Conservation (phyloP, 2,329 filamentous ascomycete genomes). For the Grosmannia clavigera region DNA sequence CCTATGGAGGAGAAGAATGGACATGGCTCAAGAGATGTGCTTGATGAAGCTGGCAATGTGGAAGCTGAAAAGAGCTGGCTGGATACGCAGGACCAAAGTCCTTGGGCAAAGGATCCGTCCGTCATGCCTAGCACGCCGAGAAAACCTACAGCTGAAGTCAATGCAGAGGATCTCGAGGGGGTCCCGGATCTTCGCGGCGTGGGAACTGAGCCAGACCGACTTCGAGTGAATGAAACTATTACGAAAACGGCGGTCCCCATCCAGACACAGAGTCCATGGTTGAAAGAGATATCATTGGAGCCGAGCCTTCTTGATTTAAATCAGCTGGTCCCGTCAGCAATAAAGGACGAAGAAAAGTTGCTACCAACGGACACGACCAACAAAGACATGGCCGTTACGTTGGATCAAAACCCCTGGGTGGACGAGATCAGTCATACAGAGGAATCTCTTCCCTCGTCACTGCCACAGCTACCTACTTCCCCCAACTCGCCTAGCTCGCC, state of each 20-base stretch:
- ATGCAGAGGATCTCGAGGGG: background rate
- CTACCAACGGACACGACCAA: too few species aligned
- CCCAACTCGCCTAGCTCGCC: constrained; percentile 4
- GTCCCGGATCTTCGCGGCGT: background rate
- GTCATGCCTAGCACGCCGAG: background rate
- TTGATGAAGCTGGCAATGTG: background rate
- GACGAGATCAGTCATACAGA: background rate
- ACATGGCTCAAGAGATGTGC: background rate
- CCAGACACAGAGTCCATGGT: constrained; percentile 3
- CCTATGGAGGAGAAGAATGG: background rate
- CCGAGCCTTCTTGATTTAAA: background rate
- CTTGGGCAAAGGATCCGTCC: constrained; percentile 4
- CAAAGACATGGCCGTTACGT: background rate
- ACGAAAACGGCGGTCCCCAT: background rate
- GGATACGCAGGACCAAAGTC: constrained; percentile 13
- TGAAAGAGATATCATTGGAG: background rate
- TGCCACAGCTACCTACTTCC: constrained; percentile 1
- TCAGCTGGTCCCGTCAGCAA: background rate
- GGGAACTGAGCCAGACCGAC: background rate
- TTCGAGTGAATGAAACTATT: background rate
- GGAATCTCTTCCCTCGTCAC: background rate
- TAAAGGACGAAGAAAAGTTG: background rate
- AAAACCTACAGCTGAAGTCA: background rate
- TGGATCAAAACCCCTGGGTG: constrained; percentile 10
- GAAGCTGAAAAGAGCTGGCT: background rate